Evolutionary conservation across 2,329 filamentous ascomycete species (phyloP).

Genomic region (Aureobasidium melanogenum): DNA sequence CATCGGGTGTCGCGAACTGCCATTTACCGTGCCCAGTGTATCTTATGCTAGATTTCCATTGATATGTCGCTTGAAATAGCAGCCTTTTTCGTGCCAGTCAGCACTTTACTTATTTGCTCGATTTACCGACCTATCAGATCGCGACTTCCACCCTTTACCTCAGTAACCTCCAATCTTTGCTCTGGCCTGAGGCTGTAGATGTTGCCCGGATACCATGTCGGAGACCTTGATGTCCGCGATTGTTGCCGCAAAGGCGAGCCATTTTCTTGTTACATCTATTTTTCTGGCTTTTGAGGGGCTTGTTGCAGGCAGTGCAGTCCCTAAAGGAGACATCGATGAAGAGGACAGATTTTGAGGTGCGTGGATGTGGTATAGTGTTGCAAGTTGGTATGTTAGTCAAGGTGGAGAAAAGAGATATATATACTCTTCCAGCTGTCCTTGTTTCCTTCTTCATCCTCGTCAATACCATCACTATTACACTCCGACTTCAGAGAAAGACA

Average conservation of each 20-base stretch:
- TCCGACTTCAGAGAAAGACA: background rate
- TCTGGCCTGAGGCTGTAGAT: background rate
- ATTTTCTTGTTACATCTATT: background rate
- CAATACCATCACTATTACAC: background rate
- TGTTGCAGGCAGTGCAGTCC: background rate
- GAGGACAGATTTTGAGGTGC: too few species aligned
- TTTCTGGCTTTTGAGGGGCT: background rate
- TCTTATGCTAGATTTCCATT: background rate
- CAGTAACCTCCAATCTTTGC: background rate
- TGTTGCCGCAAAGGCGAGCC: background rate
- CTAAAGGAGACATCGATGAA: background rate
- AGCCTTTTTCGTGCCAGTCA: background rate
- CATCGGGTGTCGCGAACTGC: too few species aligned
- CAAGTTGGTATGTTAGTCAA: background rate
- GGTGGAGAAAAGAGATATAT: background rate
- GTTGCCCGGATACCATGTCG: background rate
- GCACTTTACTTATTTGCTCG: background rate
- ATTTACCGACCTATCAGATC: background rate
- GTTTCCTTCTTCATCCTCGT: background rate
- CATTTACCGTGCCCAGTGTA: too few species aligned
- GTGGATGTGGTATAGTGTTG: background rate
- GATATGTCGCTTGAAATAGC: background rate
- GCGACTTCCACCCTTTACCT: background rate
- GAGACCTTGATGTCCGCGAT: background rate
- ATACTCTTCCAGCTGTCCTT: background rate